Evolutionary conservation across 352 stramenopile species (phyloP).

Genomic region (Phytophthora citricola): DNA sequence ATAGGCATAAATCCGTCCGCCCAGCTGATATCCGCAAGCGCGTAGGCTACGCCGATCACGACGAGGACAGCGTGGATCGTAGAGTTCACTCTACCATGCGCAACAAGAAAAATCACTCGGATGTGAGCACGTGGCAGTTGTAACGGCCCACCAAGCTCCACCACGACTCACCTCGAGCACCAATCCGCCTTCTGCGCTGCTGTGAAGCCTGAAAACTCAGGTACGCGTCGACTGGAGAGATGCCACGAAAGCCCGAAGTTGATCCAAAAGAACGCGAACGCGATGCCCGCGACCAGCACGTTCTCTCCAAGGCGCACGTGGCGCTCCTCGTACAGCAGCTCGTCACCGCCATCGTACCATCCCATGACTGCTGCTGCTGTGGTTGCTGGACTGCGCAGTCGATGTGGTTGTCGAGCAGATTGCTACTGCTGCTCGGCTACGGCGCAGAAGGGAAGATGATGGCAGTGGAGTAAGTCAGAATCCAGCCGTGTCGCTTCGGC

Average conservation of each 20-base stretch:
- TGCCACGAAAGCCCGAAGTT: constrained; percentile 72
- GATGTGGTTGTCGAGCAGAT: constrained; percentile 1
- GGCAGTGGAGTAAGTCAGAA: constrained; percentile 22
- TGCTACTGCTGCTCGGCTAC: constrained; percentile 3
- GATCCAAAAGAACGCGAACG: constrained; percentile 76
- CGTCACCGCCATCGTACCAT: constrained; percentile 42
- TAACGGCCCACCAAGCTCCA: too few species aligned
- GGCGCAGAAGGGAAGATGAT: constrained; percentile 29
- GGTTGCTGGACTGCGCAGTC: not conserved
- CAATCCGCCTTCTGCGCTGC: constrained; percentile 79
- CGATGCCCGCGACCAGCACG: constrained; percentile 54
- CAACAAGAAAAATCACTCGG: not conserved
- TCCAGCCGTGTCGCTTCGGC: constrained; percentile 27
- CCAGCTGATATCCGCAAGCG: constrained; percentile 72
- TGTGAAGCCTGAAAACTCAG: constrained; percentile 70
- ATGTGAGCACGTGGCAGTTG: not conserved
- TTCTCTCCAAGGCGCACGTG: constrained; percentile 72
- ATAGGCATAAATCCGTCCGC: constrained; percentile 70
- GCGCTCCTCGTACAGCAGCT: constrained; percentile 66
- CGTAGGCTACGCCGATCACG: constrained; percentile 69
- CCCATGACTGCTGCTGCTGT: constrained; percentile 29
- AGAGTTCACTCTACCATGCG: constrained; percentile 69
- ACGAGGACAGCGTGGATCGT: constrained; percentile 76
- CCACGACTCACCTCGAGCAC: constrained; percentile 69
- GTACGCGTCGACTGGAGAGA: constrained; percentile 56